Base-by-base conservation (phyloP, 768 basidiomycete species). In the Neoboletus brunneissimus region DNA sequence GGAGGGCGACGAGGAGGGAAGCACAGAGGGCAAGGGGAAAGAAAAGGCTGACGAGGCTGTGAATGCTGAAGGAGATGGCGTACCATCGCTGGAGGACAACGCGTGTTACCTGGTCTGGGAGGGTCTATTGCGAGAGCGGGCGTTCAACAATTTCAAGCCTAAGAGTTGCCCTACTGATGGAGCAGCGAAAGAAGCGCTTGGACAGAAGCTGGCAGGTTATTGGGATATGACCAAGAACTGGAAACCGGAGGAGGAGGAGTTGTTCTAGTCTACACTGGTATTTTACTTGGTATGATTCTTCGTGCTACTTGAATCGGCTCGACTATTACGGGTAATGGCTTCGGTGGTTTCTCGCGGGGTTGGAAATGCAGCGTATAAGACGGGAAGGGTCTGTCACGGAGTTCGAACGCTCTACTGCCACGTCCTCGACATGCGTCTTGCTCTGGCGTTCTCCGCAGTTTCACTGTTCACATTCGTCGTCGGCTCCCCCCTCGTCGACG, bases 201-300 rank as follows among this genome's bases (percentile, higher is more conserved):
- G 95, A 1, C 80, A 83, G 56, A 93, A 86, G 78, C 70, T 94
- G 72, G 86, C 87, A 47, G 91, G 92, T 0, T 90, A 94, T 69
- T 98, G 95, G 95, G 96, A 98, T 71, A 82, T 91, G 72, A 86
- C 93, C 29, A 97, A 94, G 84, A 89, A 90, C 65, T 92, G 87
- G 84, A 89, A 84, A 69, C 81, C 84, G 5, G 87, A 89, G 70
- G 91, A 93, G 52, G 89, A 91, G 62, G 88, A 91, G 55, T 61
- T 85, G 63, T 83, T 84, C 65, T 87, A 68, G 73, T 64, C n/a
- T 1, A 37, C 40, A 15, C 20, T 15, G 20, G 29, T 51, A 34
- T 22, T 13, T 37, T 46, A 47, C 49, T 50, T 51, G 32, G 32
- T 23, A 25, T 11, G 23, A 5, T 50, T 40, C 27, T 35, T 25